Evolutionary conservation across 1,139 yeast species (phyloP), one percentile per base, ranked within the genome.

Genomic region (Geotrichum fermentans): DNA sequence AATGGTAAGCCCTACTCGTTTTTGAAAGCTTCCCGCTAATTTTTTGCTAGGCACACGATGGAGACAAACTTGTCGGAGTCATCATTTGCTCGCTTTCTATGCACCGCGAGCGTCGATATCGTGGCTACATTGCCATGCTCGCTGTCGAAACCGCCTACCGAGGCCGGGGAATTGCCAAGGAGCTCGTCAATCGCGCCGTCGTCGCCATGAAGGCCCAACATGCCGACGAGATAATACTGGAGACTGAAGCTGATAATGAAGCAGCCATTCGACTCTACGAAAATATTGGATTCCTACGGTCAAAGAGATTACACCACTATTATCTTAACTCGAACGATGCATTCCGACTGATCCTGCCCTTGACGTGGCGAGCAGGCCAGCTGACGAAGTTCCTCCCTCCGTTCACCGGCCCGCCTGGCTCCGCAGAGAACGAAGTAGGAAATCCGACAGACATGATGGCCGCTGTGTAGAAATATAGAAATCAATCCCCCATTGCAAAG

Each of bases 71-170:
- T 0, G 74, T 90, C 16, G 98, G 97, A 3, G 87, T 85, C 38
- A 82, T 90, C 18, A 86, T 92, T 8, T 83, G 95, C 53, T 88
- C 88, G 61, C 77, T 82, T n/a, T 95, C 85, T 57, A 73, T 77
- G 4, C 97, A 92, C 66, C 73, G 92, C 51, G 75, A 77, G 30
- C 57, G 65, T 10, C 72, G 96, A 52, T 62, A 72, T 59, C 71
- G 97, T 55, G 98, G 98, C 0, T 92, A 92, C 61, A 90, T 92
- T 40, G 98, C 97, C 5, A 92, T 92, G 98, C 70, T 92, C 49
- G 96, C 95, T 0, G 95, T 92, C 24, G 82, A 82, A 51, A 78
- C 81, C 37, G 63, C 68, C 16, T 81, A 75, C 64, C 72, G 98
- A 47, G 90, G 95, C 8, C 71, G 70, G 43, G 96, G 96, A 1